Evolutionary conservation across 768 basidiomycete species (phyloP), one percentile per base, ranked within the genome.

Genomic region (Trametes cubensis): DNA sequence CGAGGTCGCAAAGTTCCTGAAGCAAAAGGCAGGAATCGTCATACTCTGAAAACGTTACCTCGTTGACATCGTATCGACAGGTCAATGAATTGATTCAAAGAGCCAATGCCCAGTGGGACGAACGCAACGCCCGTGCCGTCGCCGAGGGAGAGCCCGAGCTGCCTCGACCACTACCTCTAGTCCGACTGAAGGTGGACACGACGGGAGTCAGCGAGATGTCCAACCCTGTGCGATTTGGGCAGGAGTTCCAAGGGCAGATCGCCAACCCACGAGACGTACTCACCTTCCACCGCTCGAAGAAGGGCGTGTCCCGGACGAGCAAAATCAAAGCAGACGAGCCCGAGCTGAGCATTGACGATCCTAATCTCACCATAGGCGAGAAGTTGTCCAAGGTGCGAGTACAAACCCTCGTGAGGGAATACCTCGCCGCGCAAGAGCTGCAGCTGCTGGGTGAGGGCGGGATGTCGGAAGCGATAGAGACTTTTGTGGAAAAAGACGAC

Each of bases 401-500:
- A 71, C 87, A 88, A 66, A 90, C 89, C 44, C 83, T 99, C 21
- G 97, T 99, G 47, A 83, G 87, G 72, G 93, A 98, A 75, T 98
- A 96, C 73, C 76, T 99, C 49, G 81, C 87, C 7, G 95, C 93
- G 52, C 97, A 98, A 77, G 92, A 95, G 73, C 76, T 98, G 70
- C 94, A 97, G 77, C 76, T 98, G 53, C 77, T 98, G 18, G 92
- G 90, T 1, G 95, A 97, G 76, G 80, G 81, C 44, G 94, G 90
- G 25, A 92, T 99, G 90, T 89, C 88, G 42, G 92, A 95, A 72
- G 97, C 97, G 6, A 95, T 99, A 55, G 88, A 92, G 78, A 82
- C 88, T 75, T 98, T 92, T 75, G 95, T 99, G 61, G 95, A 98
- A 74, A 99, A 99, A 80, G 96, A 98, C 70, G 95, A 97, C 73